phyloP scores from a whole-genome alignment of 2,329 filamentous ascomycete genomes.

The Xylariaceae sp. region DNA sequence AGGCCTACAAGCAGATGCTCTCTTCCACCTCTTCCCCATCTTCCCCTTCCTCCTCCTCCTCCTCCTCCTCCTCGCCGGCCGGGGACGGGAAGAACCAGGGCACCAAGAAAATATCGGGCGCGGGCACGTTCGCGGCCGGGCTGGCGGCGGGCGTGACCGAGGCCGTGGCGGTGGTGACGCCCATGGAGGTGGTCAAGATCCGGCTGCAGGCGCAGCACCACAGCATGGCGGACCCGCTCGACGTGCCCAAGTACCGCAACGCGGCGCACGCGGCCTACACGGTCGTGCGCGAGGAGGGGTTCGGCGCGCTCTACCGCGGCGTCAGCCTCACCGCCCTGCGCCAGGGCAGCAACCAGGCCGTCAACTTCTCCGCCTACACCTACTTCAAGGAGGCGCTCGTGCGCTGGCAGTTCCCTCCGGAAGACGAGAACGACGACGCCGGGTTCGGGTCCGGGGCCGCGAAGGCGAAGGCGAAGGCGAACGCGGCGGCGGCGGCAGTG shows the following conservation, averaged over 20 bases:
- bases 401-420: constrained; percentile 61
- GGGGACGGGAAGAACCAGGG: constrained; percentile 60
- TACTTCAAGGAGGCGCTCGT: constrained; percentile 81
- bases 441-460: no score
- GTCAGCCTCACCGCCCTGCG: constrained; percentile 88
- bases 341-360: constrained; percentile 94
- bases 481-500: no score
- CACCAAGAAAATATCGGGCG: constrained; percentile 60
- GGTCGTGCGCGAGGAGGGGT: constrained; percentile 83
- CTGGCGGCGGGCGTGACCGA: constrained; percentile 91
- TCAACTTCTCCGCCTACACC: constrained; percentile 97
- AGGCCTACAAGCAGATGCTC: constrained; percentile 83
- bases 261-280: constrained; percentile 79
- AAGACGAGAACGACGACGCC: constrained; percentile 54
- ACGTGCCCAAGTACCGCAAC: constrained; percentile 95
- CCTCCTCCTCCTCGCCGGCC: no score
- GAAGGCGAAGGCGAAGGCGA: no score
- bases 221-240: constrained; percentile 92
- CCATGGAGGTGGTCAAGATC: constrained; percentile 99
- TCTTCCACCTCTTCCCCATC: no score
- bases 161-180: constrained; percentile 91
- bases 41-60: no score
- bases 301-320: constrained; percentile 82
- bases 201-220: constrained; percentile 96
- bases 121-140: constrained; percentile 64